Base-by-base conservation (phyloP, 2,329 filamentous ascomycete genomes). In the Ophiostoma montium region DNA sequence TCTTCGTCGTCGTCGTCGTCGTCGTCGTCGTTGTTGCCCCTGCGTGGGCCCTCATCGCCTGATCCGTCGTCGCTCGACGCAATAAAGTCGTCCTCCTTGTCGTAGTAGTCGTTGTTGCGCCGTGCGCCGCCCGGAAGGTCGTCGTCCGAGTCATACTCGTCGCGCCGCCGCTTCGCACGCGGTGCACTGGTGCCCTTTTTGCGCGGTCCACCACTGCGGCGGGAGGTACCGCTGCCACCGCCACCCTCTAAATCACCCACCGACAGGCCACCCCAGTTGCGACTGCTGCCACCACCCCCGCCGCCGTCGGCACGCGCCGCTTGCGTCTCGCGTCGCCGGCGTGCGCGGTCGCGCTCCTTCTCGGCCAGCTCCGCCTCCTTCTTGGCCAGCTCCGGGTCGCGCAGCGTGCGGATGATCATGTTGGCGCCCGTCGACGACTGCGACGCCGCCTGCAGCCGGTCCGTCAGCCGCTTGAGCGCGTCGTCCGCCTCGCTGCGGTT, bases 11-110 rank as follows among this genome's bases (percentile, higher is more conserved):
- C 75, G 5, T 85, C 81, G 21, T 74, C 76, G 35, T 73, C 74
- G 47, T 72, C 75, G 6, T 78, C 77, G 32, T 75, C 77, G 42
- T 15, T 27, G 23, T 5, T 27, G 23, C 3, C 70, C 76, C 31
- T 74, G 77, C 36, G 76, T 77, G 38, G 65, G 62, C 49, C 27
- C 27, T 44, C 42, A 30, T 64, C 63, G 38, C 88, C 85, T 2
- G 39, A 42, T 15, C 39, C 39, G 51, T 86, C 83, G 55, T 87
- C 84, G 57, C 82, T 87, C 3, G 71, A 72, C 3, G 82, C 85
- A 50, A 90, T 75, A 61, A 90, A 90, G 50, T 82, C 85, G 59
- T 90, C 85, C 32, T 83, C 83, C 60, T 82, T 74, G 54, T 89
- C 84, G 60, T 90, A 90, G 60, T 90, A 90, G 57, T 86, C 82